Conservation (phyloP, 345 rosid genomes). For the Eucalyptus virginea region DNA sequence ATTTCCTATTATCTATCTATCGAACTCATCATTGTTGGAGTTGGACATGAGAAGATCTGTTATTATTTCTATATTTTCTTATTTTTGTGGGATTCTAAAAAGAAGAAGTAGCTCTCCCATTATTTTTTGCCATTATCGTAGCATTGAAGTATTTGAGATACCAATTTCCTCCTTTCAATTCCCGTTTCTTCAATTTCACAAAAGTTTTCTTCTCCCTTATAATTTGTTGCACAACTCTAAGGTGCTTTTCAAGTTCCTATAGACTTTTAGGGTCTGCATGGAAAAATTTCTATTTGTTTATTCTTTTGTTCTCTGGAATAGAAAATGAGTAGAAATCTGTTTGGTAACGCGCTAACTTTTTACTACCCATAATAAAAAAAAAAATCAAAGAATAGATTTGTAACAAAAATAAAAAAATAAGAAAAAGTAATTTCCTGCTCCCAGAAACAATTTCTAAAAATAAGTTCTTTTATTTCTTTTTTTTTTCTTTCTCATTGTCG, state of each 20-base stretch:
- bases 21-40: neutral
- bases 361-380: too few species aligned
- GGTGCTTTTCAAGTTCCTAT: neutral
- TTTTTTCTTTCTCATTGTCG: too few species aligned
- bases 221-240: neutral
- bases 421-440: too few species aligned
- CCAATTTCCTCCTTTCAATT: neutral
- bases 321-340: fast-evolving
- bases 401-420: fast-evolving
- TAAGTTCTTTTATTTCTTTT: too few species aligned
- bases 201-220: neutral
- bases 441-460: fast-evolving
- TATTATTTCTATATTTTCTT: neutral
- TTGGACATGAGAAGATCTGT: neutral
- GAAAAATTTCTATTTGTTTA: too few species aligned
- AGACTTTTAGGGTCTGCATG: too few species aligned
- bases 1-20: neutral
- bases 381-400: too few species aligned
- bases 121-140: neutral
- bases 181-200: neutral
- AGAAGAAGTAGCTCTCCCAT: neutral
- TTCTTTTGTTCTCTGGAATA: too few species aligned
- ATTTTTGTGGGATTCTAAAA: neutral
- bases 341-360: too few species aligned
- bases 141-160: neutral